A percentile compares a stretch with the other conserved stretches of the same genome.
phyloP scores from a whole-genome alignment of 768 basidiomycete genomes.

The Chalciporus chontae region DNA sequence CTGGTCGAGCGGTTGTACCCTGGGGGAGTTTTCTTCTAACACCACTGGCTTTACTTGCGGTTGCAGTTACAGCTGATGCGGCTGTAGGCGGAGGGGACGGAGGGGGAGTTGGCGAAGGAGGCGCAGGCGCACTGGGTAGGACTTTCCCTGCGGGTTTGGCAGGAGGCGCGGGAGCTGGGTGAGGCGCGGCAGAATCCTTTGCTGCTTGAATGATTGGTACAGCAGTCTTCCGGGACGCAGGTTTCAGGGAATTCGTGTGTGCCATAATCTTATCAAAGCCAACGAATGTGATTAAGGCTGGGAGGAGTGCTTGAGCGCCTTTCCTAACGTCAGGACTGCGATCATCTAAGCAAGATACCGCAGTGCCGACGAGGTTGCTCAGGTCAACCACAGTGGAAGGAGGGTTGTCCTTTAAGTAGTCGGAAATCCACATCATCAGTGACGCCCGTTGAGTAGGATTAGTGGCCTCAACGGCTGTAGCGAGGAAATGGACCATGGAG shows the following conservation, averaged over 20 bases:
- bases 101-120: slow-evolving; percentile 44
- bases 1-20: slow-evolving; percentile 48
- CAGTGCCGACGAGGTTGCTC: slow-evolving; percentile 55
- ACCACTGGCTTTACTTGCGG: slow-evolving; percentile 49
- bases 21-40: slow-evolving; percentile 72
- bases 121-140: slow-evolving; percentile 34
- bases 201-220: slow-evolving; percentile 88
- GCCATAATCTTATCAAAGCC: slow-evolving; percentile 87
- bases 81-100: slow-evolving; percentile 42
- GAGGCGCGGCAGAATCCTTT: slow-evolving; percentile 41
- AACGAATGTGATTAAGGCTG: slow-evolving; percentile 64
- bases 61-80: slow-evolving; percentile 20
- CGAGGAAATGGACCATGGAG: slow-evolving; percentile 71
- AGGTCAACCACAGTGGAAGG: slow-evolving; percentile 61
- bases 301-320: slow-evolving; percentile 79
- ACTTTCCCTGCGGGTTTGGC: slow-evolving; percentile 29
- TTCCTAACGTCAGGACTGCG: slow-evolving; percentile 90
- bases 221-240: slow-evolving; percentile 83
- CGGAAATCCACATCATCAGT: slow-evolving; percentile 74
- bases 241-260: slow-evolving; percentile 82
- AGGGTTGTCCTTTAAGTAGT: slow-evolving; percentile 70
- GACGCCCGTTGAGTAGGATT: slow-evolving; percentile 87
- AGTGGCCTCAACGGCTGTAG: slow-evolving; percentile 74
- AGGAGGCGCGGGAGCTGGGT: slow-evolving; percentile 27
- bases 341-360: slow-evolving; percentile 85